A percentile compares a stretch with the other conserved stretches of the same genome.
phyloP scores from a whole-genome alignment of 768 basidiomycete species.

The Coprinopsis strossmayeri region DNA sequence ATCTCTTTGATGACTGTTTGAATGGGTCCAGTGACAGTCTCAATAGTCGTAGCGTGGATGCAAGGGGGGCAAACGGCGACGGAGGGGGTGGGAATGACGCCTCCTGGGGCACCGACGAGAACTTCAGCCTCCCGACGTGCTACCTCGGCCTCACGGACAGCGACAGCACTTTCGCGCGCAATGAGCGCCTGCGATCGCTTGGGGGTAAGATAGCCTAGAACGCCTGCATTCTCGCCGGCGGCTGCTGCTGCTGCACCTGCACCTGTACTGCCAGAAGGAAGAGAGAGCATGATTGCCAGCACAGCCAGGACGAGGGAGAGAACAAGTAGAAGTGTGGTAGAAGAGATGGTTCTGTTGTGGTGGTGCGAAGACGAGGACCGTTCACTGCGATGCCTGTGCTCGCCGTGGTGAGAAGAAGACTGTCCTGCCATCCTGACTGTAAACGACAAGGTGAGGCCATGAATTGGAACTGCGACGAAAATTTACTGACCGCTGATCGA shows the following conservation, averaged over 20 bases:
- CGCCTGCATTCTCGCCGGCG: constrained; percentile 42
- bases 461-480: constrained; percentile 6
- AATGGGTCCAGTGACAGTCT: constrained; percentile 48
- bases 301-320: constrained; percentile 82
- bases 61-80: constrained; percentile 50
- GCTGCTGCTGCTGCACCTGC: constrained; percentile 17
- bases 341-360: constrained; percentile 82
- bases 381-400: constrained; percentile 49
- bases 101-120: constrained; percentile 77
- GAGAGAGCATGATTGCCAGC: constrained; percentile 85
- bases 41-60: constrained; percentile 42
- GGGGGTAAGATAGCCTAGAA: constrained; percentile 71
- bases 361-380: constrained; percentile 57
- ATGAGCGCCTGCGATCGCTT: constrained; percentile 79
- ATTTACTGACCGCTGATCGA: constrained; percentile 40
- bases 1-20: constrained; percentile 88
- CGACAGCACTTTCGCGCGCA: constrained; percentile 72
- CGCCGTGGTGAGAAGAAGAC: constrained; percentile 75
- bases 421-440: constrained; percentile 78
- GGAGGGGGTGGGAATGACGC: constrained; percentile 54
- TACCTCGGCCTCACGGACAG: constrained; percentile 80
- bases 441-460: constrained; percentile 11
- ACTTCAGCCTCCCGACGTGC: constrained; percentile 85
- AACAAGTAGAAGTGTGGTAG: constrained; percentile 81
- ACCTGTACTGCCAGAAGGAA: constrained; percentile 51